phyloP scores from a whole-genome alignment of 371 early-diverging fungal species.

The Blyttiomyces sp. region DNA sequence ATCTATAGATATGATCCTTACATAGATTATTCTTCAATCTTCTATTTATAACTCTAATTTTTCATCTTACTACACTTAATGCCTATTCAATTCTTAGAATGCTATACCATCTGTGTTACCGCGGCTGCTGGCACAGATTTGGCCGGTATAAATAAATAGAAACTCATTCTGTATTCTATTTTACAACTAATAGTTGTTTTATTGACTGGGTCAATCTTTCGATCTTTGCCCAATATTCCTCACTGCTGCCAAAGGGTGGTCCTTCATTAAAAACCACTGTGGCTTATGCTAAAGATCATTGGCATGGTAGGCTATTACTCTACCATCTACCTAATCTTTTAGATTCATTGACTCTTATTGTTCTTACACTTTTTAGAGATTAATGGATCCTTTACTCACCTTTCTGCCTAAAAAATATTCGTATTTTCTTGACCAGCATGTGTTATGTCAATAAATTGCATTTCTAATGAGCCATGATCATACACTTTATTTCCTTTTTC shows the following conservation, averaged over 20 bases:
- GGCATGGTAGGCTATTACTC: conserved; percentile 44
- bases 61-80: conserved; percentile 53
- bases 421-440: conserved; percentile 28
- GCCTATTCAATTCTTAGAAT: conserved; percentile 52
- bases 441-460: conserved; percentile 34
- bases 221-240: conserved; percentile 57
- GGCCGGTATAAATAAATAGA: conserved; percentile 44
- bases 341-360: conserved; percentile 12
- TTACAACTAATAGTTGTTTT: too few relatives aligned
- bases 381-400: conserved; percentile 32
- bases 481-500: conserved; percentile 23
- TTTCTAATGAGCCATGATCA: conserved; percentile 38
- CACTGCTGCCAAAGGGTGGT: conserved; percentile 48
- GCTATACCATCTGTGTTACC: conserved; percentile 54
- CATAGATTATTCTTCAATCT: conserved; percentile 48
- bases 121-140: conserved; percentile 60
- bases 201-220: conserved; percentile 55
- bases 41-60: conserved; percentile 41
- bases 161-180: conserved; percentile 38
- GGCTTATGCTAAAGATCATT: conserved; percentile 57
- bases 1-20: conserved; percentile 50
- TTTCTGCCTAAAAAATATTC: conserved; percentile 14
- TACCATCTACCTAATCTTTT: conserved; percentile 49
- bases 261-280: conserved; percentile 39
- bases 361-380: conserved; percentile 7